Percentiles rank a stretch among this genome's conserved stretches.
Conservation (phyloP, 768 basidiomycete genomes). For the Boletus insuetus region DNA sequence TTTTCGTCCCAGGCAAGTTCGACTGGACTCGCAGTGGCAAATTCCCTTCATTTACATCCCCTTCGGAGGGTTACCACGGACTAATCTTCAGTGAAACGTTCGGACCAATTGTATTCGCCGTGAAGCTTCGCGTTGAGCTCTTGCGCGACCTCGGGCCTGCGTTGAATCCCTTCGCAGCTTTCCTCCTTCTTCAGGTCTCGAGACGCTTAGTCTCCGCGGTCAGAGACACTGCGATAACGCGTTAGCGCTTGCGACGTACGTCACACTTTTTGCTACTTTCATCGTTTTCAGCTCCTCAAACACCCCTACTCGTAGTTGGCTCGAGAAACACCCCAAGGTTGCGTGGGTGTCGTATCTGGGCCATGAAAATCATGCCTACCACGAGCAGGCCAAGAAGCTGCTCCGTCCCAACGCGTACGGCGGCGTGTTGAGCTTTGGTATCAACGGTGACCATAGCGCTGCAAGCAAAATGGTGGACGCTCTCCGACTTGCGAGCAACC, state of each 20-base stretch:
- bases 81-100: constrained; percentile 49
- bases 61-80: constrained; percentile 58
- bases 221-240: constrained; percentile 60
- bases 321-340: constrained; percentile 63
- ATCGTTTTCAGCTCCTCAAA: neutral
- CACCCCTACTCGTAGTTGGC: constrained; percentile 34
- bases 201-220: constrained; percentile 58
- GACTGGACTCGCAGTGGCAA: constrained; percentile 51
- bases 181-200: constrained; percentile 57
- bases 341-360: constrained; percentile 82
- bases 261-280: neutral
- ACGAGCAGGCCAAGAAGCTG: constrained; percentile 55
- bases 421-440: constrained; percentile 76
- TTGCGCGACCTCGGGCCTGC: constrained; percentile 53
- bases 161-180: constrained; percentile 56
- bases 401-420: constrained; percentile 55
- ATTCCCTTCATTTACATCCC: constrained; percentile 57
- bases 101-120: constrained; percentile 47
- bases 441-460: constrained; percentile 51
- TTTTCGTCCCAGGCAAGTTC: constrained; percentile 44
- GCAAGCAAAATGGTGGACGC: constrained; percentile 67
- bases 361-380: constrained; percentile 55
- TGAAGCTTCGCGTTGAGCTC: constrained; percentile 51
- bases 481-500: constrained; percentile 68
- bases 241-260: constrained; percentile 45